Base-by-base conservation (phyloP, 2,329 filamentous ascomycete species). In the Monosporascus sp. region DNA sequence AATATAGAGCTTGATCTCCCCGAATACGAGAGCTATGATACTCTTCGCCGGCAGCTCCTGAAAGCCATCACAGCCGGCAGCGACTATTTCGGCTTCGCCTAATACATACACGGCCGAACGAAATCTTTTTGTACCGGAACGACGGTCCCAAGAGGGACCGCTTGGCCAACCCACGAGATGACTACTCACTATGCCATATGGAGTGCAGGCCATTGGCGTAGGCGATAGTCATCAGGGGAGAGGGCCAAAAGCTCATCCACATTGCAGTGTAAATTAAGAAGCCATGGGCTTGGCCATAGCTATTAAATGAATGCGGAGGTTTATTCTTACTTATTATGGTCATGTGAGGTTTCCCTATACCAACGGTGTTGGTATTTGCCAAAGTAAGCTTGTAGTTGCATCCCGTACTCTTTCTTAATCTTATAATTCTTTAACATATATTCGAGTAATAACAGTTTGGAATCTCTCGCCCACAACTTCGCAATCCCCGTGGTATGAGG, bases 51-150 rank as follows among this genome's bases (percentile, higher is more conserved):
- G 65, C 91, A 94, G 68, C 75, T 99, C 55, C 86, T 95, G 71
- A 97, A 92, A 62, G 94, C 94, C 58, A 97, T 99, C 72, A 99
- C 94, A n/a, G 87, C 92, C 61, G 94, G 94, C 63, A 94, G 91
- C 75, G 93, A 97, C 71, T 97, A 88, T 71, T 99, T 99, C 72
- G 94, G 94, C 57, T 97, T 99, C 73, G 93, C 94, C 64, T 97
- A 87, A 78, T 56, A 28, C 43, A 44, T 50, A 41, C 51, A 50
- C 37, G 57, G 48, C 17, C 28, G 41, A 26, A 48, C 53, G 50
- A 47, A 35, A 54, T 56, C 18, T 41, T 55, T 53, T 49, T 56
- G 53, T 58, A 59, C 54, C 53, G 58, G 52, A 51, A 47, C 49
- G 52, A 54, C 46, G 50, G 51, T 50, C 55, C n/a, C 41, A 37